Percentiles rank a stretch among this genome's conserved stretches.
These are phyloP conservation scores for Cyberlindnera bimundalis DNA, from an alignment of 805 yeast species.

Conservation along the genomic window DNA sequence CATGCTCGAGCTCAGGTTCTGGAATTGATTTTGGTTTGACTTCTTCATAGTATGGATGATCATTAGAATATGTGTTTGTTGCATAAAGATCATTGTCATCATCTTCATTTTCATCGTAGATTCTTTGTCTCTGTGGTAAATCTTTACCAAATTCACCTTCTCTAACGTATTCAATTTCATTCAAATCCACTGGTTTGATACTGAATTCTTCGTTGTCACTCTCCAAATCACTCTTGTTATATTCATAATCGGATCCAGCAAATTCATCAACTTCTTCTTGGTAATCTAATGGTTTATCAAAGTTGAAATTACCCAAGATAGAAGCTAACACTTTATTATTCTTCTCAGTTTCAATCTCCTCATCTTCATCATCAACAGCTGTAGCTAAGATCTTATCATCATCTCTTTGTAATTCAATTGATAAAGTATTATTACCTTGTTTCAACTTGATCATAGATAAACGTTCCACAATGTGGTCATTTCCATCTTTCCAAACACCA, in stretches of 20 bases:
- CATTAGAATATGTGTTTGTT: constrained; percentile 3
- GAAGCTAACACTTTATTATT: constrained; percentile 45
- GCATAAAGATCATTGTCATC: constrained; percentile 12
- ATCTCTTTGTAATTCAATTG: constrained; percentile 13
- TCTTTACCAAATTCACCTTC: constrained; percentile 27
- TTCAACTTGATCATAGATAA: constrained; percentile 22
- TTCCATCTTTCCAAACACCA: constrained; percentile 78
- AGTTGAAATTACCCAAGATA: constrained; percentile 46
- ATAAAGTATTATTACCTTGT: constrained; percentile 19
- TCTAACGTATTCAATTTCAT: constrained; percentile 28
- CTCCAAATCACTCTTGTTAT: constrained; percentile 37
- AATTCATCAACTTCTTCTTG: constrained; percentile 39
- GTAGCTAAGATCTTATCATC: constrained; percentile 20
- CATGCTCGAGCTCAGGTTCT: neutral
- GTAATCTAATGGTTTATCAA: constrained; percentile 47
- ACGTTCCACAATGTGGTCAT: constrained; percentile 73
- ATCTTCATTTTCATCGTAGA: constrained; percentile 21
- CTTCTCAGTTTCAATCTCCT: constrained; percentile 40
- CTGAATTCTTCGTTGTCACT: constrained; percentile 33
- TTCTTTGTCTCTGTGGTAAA: constrained; percentile 12
- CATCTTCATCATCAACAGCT: constrained; percentile 34
- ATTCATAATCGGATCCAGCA: constrained; percentile 44
- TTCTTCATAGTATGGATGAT: constrained; percentile 9
- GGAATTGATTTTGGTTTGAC: constrained; percentile 2
- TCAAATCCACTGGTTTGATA: constrained; percentile 19